Evolutionary conservation across 345 rosid genomes (phyloP).

Genomic region (Cochlearia excelsa): DNA sequence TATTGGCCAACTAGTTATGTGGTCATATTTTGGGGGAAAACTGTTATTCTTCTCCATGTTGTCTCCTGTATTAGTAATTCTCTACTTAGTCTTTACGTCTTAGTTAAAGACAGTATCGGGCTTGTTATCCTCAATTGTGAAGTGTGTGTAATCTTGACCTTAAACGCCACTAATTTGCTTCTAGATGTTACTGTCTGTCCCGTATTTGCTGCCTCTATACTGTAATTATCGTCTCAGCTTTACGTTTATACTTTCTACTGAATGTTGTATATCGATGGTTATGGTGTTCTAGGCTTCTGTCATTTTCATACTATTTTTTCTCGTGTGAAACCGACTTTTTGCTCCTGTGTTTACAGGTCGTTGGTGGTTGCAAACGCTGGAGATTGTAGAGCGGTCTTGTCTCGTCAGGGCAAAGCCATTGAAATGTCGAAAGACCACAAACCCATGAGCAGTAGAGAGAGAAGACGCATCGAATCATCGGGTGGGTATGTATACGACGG

Average conservation of each 20-base stretch:
- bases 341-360: conserved; percentile 41
- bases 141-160: conserved; percentile 1
- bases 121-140: not conserved
- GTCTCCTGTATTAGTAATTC: not conserved
- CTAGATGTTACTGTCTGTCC: not conserved
- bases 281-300: not conserved
- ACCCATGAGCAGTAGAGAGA: conserved; percentile 62
- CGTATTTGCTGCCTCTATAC: not conserved
- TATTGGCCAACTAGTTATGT: not conserved
- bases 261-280: conserved; percentile 3
- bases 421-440: conserved; percentile 92
- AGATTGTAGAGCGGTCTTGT: conserved; percentile 83
- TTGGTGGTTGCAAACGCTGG: conserved; percentile 91
- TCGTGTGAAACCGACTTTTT: not conserved
- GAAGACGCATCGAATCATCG: conserved; percentile 62
- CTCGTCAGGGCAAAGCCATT: conserved; percentile 71
- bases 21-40: conserved; percentile 6
- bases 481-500: conserved; percentile 71
- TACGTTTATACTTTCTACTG: not conserved
- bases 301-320: not conserved
- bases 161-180: not conserved
- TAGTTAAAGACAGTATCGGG: not conserved
- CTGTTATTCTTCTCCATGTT: not conserved
- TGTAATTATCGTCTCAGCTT: conserved; percentile 11
- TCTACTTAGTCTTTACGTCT: conserved; percentile 2